Evolutionary conservation across 2,329 filamentous ascomycete species (phyloP).

Genomic region (Colletotrichum musae): DNA sequence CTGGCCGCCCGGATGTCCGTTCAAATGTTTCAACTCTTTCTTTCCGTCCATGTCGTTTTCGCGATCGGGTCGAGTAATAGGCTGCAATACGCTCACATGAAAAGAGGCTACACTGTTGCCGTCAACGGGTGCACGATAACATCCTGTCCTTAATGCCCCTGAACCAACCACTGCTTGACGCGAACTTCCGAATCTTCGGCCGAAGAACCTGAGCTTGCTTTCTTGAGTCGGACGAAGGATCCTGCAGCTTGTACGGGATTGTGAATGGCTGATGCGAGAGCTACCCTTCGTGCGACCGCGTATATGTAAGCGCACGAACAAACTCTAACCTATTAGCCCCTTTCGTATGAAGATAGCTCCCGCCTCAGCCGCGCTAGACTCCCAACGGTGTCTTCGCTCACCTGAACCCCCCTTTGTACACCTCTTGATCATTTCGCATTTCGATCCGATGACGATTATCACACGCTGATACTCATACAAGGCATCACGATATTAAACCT

Average conservation of each 20-base stretch:
- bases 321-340: conserved; percentile 18
- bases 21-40: background rate
- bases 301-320: conserved; percentile 19
- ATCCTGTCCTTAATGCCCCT: background rate
- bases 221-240: conserved; percentile 19
- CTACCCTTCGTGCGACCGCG: background rate
- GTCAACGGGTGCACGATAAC: background rate
- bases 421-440: background rate
- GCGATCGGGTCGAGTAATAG: background rate
- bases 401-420: conserved; percentile 1
- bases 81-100: background rate
- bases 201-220: background rate
- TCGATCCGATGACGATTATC: conserved; percentile 14
- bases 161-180: background rate
- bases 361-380: conserved; percentile 21
- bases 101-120: background rate
- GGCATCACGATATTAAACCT: background rate
- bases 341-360: conserved; percentile 19
- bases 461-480: background rate
- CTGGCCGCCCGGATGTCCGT: conserved; percentile 11
- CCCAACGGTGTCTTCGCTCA: conserved; percentile 5
- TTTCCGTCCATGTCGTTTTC: background rate
- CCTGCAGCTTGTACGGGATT: background rate
- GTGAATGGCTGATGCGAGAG: background rate
- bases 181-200: background rate